Conservation (phyloP, 2,329 filamentous ascomycete species). For the Dryadomyces quercivorus region DNA sequence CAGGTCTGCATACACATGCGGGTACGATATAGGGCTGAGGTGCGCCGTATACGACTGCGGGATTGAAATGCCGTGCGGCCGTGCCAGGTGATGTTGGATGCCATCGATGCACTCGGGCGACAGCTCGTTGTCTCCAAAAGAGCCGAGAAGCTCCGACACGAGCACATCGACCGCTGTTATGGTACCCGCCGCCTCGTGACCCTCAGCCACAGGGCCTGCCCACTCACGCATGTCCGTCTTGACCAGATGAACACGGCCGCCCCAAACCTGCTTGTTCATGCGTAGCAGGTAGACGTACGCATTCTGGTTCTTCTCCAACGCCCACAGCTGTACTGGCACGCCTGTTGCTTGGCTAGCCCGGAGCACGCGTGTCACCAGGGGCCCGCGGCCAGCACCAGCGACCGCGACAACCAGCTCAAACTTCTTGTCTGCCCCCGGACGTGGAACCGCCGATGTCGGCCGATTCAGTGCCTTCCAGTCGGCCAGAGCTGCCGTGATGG, state of each 20-base stretch:
- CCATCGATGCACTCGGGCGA: slow-evolving; percentile 91
- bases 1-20: slow-evolving; percentile 75
- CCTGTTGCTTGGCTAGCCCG: slow-evolving; percentile 65
- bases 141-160: slow-evolving; percentile 85
- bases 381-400: slow-evolving; percentile 84
- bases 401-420: slow-evolving; percentile 66
- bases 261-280: slow-evolving; percentile 77
- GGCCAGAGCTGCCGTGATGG: slow-evolving; percentile 64
- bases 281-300: slow-evolving; percentile 86
- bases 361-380: slow-evolving; percentile 77
- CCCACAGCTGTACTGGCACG: slow-evolving; percentile 76
- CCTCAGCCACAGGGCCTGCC: slow-evolving; percentile 59
- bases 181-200: slow-evolving; percentile 29
- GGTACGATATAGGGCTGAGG: slow-evolving; percentile 80
- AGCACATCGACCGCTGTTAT: slow-evolving; percentile 75
- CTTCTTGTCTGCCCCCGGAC: slow-evolving; percentile 35
- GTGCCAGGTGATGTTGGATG: slow-evolving; percentile 75
- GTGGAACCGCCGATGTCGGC: slow-evolving; percentile 54
- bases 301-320: slow-evolving; percentile 96
- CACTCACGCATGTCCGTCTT: slow-evolving; percentile 97
- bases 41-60: slow-evolving; percentile 89
- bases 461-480: slow-evolving; percentile 67
- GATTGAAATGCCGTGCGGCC: slow-evolving; percentile 79
- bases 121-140: slow-evolving; percentile 93
- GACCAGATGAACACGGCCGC: slow-evolving; percentile 67